Conservation (phyloP, 2,329 filamentous ascomycete genomes). For the Colletotrichum sp. region DNA sequence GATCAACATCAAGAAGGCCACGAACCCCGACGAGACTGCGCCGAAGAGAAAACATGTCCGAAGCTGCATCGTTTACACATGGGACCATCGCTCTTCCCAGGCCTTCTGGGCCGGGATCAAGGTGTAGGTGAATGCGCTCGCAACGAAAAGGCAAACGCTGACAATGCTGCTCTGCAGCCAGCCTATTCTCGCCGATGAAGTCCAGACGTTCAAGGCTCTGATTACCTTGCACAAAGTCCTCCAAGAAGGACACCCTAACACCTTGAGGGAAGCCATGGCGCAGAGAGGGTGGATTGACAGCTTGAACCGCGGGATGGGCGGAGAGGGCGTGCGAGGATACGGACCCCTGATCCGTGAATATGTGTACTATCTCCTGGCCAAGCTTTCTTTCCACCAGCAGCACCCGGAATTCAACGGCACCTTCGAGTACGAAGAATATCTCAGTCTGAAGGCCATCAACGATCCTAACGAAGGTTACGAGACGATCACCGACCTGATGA, state of each 20-base stretch:
- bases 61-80: conserved; percentile 97
- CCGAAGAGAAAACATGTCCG: conserved; percentile 92
- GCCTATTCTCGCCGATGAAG: conserved; percentile 96
- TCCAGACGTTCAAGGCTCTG: conserved; percentile 98
- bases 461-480: conserved; percentile 98
- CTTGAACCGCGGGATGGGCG: conserved; percentile 80
- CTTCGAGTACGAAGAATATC: conserved; percentile 99
- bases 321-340: conserved; percentile 89
- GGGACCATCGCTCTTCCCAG: conserved; percentile 95
- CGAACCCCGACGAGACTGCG: conserved; percentile 70
- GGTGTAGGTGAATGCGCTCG: conserved; percentile 68
- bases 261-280: conserved; percentile 85
- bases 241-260: conserved; percentile 92
- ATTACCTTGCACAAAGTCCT: conserved; percentile 98
- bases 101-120: conserved; percentile 99
- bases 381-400: conserved; percentile 94
- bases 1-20: conserved; percentile 75
- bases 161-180: conserved; percentile 61
- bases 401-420: conserved; percentile 98
- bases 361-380: conserved; percentile 92
- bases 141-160: neutral
- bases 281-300: conserved; percentile 93
- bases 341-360: conserved; percentile 94
- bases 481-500: conserved; percentile 96
- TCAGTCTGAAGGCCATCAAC: conserved; percentile 96